Evolutionary conservation across 225 moss, liverwort and hornwort genomes (phyloP), one percentile per base, ranked within the genome.

Genomic region (Pseudoscleropodium purum): DNA sequence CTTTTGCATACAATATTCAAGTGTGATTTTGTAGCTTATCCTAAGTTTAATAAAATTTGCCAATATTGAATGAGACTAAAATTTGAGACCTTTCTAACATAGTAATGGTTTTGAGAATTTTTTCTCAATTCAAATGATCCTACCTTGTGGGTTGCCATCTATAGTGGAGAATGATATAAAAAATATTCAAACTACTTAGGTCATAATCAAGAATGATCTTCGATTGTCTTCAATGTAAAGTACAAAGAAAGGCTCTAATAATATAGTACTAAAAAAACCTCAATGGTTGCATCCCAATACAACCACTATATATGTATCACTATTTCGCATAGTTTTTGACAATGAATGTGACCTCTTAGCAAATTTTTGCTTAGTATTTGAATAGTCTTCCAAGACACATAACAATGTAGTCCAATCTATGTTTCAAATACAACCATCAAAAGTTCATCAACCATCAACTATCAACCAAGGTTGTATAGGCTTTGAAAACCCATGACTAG

Each of bases 51-150:
- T 13, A 39, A 18, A 30, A 81, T 13, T 30, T 39, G 41, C 20
- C 5, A 61, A 30, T 41, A 30, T 7, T 8, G 8, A 9, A 13
- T n/a, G 61, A 34, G 16, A 56, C 26, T n/a, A 25, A 26, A 15
- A 56, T 10, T 57, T 57, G 79, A 57, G 11, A 26, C n/a, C 9
- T n/a, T 1, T 1, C 14, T 26, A 4, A 10, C 0, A 31, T 2
- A 45, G 33, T 18, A 36, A 11, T 49, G 25, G 7, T 25, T 47
- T 7, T 16, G 23, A 65, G 15, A 21, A 36, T 1, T 17, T 31
- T 31, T 47, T 25, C 30, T 10, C 7, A 2, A 24, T 47, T 63
- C 34, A 63, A 84, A n/a, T 68, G 68, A 67, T 84, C 4, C 37
- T 52, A 84, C 6, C 4, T 36, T 26, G 51, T 14, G 10, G 24